Evolutionary conservation across 257 asterid species (phyloP).

Genomic region (Nicotiana tomentosiformis): DNA sequence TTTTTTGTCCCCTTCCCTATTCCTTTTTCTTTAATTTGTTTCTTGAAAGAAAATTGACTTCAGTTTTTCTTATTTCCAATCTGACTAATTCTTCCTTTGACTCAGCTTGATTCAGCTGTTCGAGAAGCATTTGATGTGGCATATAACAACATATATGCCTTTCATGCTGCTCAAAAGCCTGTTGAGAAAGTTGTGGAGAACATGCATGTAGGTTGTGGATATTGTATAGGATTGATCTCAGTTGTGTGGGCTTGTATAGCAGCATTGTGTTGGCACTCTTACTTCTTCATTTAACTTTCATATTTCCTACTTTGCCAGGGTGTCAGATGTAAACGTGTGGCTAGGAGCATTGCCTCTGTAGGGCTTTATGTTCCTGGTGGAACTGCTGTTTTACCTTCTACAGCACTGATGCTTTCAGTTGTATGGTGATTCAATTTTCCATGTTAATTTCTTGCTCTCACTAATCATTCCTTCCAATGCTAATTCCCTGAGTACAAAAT

Average conservation of each 20-base stretch:
- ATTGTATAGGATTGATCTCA: neutral
- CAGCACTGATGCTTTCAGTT: conserved; percentile 97
- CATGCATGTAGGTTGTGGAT: conserved; percentile 59
- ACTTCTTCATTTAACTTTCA: conserved; percentile 13
- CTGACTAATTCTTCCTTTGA: conserved; percentile 6
- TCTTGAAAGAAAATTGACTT: neutral
- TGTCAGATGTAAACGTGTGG: conserved; percentile 91
- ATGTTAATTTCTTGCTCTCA: neutral
- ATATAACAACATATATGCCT: conserved; percentile 75
- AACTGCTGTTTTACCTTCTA: conserved; percentile 97
- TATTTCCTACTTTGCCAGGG: conserved; percentile 47
- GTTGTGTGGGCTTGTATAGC: neutral
- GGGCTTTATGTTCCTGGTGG: conserved; percentile 99
- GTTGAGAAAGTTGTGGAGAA: conserved; percentile 73
- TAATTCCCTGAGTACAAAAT: neutral
- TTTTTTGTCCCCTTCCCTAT: neutral
- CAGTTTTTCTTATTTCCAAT: neutral
- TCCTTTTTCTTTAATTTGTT: neutral
- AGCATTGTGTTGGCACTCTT: neutral
- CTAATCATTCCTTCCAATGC: neutral
- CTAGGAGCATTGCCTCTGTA: conserved; percentile 79
- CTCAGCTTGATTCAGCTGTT: conserved; percentile 76
- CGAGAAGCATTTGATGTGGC: conserved; percentile 96
- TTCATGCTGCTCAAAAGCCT: conserved; percentile 87
- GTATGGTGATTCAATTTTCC: conserved; percentile 46